A percentile compares a stretch with the other conserved stretches of the same genome.
Conservation (phyloP, 2,329 filamentous ascomycete genomes). For the Sporothrix brasiliensis region DNA sequence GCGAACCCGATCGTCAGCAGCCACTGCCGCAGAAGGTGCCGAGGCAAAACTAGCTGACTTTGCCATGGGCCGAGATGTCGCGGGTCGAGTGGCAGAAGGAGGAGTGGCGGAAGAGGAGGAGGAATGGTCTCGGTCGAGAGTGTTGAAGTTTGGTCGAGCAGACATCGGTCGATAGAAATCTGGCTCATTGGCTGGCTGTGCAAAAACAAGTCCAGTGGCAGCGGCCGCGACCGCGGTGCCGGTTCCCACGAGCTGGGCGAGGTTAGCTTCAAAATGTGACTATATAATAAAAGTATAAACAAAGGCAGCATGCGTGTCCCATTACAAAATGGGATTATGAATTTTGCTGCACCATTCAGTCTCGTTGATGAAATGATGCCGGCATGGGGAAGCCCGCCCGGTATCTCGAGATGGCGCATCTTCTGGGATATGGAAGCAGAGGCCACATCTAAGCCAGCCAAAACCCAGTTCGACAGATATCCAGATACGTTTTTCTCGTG, state of each 20-base stretch:
- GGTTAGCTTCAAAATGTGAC: constrained; percentile 8
- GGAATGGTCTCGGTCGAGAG: constrained; percentile 38
- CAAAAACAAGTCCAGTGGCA: constrained; percentile 62
- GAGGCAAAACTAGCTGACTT: constrained; percentile 46
- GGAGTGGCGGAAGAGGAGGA: constrained; percentile 9
- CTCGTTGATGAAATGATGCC: neutral
- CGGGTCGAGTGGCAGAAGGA: constrained; percentile 22
- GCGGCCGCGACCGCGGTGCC: constrained; percentile 64
- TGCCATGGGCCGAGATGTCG: constrained; percentile 50
- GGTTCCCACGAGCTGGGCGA: constrained; percentile 60
- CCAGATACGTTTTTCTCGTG: neutral
- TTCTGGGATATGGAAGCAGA: neutral
- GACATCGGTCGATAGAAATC: constrained; percentile 39
- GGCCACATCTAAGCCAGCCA: neutral
- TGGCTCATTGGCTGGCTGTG: constrained; percentile 53
- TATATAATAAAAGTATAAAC: constrained; percentile 3
- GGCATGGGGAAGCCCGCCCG: neutral
- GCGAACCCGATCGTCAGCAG: constrained; percentile 30
- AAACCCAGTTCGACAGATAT: neutral
- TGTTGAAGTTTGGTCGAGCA: constrained; percentile 41
- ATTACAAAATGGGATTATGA: too few relatives aligned
- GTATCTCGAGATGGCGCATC: neutral
- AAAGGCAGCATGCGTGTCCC: neutral
- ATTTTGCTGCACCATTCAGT: neutral
- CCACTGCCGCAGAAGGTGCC: constrained; percentile 30